Percentiles rank a stretch among this genome's conserved stretches.
Conservation (phyloP, 768 basidiomycete genomes). For the Lactifluus volemus region DNA sequence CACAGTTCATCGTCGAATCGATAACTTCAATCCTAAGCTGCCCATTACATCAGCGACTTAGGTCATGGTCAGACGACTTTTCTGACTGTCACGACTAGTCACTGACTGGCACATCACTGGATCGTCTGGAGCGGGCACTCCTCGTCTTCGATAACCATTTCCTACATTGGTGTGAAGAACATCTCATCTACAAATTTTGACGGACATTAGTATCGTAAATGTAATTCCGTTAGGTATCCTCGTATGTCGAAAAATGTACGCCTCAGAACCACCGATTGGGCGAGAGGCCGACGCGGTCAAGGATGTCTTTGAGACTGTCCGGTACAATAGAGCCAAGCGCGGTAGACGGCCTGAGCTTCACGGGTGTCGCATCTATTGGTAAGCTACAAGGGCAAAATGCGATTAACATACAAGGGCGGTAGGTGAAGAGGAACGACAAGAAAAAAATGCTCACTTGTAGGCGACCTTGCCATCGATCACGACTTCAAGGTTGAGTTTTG, state of each 20-base stretch:
- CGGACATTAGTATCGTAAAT: slow-evolving; percentile 3
- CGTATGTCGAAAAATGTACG: not conserved
- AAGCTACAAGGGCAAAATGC: slow-evolving; percentile 28
- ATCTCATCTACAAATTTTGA: not conserved
- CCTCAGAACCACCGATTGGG: slow-evolving; percentile 49
- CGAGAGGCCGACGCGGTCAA: slow-evolving; percentile 45
- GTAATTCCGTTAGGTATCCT: not conserved
- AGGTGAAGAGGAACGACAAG: not conserved
- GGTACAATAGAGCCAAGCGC: slow-evolving; percentile 41
- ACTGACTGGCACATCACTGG: too few relatives aligned
- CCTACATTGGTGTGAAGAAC: not conserved
- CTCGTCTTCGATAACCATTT: too few relatives aligned
- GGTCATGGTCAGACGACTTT: too few relatives aligned
- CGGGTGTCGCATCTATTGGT: slow-evolving; percentile 40
- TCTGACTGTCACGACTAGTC: too few relatives aligned
- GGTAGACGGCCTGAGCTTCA: slow-evolving; percentile 33
- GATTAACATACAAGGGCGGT: not conserved
- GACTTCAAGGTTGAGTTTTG: slow-evolving; percentile 47
- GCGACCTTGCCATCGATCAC: slow-evolving; percentile 48
- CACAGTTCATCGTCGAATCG: too few relatives aligned
- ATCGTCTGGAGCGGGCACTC: too few relatives aligned
- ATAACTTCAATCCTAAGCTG: too few relatives aligned
- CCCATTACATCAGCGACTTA: too few relatives aligned
- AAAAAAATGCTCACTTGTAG: slow-evolving; percentile 37
- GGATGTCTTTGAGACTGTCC: slow-evolving; percentile 42